Evolutionary conservation across 345 rosid genomes (phyloP).

Genomic region (Euphorbia tirucalli): DNA sequence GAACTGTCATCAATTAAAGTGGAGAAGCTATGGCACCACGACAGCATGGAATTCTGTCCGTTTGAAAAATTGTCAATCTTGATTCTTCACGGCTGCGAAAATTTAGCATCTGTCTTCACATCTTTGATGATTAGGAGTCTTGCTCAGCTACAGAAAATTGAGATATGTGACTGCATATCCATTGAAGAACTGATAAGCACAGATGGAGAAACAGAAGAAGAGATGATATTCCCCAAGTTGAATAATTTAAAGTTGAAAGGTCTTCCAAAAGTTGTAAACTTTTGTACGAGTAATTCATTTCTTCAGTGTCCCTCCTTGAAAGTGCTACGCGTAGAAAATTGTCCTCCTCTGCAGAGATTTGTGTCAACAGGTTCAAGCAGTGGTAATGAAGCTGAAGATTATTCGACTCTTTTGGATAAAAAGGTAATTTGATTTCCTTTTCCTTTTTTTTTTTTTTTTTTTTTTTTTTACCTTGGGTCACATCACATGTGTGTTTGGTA

Average conservation of each 20-base stretch:
- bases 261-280: conserved; percentile 8
- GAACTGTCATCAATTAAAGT: too few species aligned
- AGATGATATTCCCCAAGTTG: conserved; percentile 3
- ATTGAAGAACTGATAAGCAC: conserved; percentile 4
- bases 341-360: neutral
- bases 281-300: neutral
- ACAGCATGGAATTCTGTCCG: neutral
- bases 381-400: neutral
- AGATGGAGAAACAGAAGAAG: neutral
- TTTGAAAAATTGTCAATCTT: conserved; percentile 4
- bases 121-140: neutral
- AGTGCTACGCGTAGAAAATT: neutral
- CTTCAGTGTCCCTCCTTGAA: conserved; percentile 4
- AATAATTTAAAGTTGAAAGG: neutral
- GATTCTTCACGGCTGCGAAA: neutral
- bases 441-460: too few species aligned
- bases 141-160: conserved; percentile 1
- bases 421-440: neutral
- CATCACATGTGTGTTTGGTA: too few species aligned
- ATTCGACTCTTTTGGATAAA: neutral
- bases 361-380: neutral
- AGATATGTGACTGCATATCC: neutral
- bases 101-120: conserved; percentile 5
- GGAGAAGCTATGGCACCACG: too few species aligned
- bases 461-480: too few species aligned